These are phyloP conservation scores for Fusarium mundagurra DNA, from an alignment of 2,329 filamentous ascomycete species.

Conservation along the genomic window DNA sequence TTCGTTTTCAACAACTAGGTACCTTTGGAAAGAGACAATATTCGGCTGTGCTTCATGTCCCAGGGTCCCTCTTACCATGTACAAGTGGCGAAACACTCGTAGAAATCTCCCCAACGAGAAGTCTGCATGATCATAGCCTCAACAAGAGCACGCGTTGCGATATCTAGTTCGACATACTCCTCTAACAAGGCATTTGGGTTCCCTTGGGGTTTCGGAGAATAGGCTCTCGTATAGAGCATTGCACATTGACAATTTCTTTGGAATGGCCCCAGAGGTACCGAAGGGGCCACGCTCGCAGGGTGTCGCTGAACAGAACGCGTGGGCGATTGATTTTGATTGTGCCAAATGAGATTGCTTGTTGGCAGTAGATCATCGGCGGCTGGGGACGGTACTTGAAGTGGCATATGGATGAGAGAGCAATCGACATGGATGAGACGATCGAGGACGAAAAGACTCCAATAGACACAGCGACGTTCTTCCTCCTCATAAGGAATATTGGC, in stretches of 20 bases:
- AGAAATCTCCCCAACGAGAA: conserved; percentile 49
- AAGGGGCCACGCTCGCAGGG: conserved; percentile 42
- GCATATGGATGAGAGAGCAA: conserved; percentile 45
- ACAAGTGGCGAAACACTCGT: conserved; percentile 49
- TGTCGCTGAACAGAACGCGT: conserved; percentile 41
- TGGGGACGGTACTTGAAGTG: conserved; percentile 50
- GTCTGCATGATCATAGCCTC: conserved; percentile 49
- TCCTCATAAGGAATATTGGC: conserved; percentile 45
- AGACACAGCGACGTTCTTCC: conserved; percentile 53
- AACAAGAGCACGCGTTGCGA: conserved; percentile 45
- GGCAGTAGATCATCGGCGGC: conserved; percentile 49
- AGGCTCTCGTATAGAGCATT: conserved; percentile 47
- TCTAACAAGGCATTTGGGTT: conserved; percentile 34
- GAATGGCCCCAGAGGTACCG: conserved; percentile 48
- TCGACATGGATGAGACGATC: conserved; percentile 52
- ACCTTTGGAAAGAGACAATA: background rate
- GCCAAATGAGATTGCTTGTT: conserved; percentile 49
- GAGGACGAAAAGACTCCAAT: conserved; percentile 57
- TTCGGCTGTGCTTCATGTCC: background rate
- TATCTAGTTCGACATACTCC: conserved; percentile 47
- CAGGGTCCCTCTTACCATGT: conserved; percentile 43
- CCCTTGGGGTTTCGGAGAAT: conserved; percentile 35
- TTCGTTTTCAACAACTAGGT: background rate
- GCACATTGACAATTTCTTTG: conserved; percentile 50
- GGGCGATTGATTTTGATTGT: conserved; percentile 35